Conservation (phyloP, 1,284 basidiomycete genomes). For the Meira nashicola region DNA sequence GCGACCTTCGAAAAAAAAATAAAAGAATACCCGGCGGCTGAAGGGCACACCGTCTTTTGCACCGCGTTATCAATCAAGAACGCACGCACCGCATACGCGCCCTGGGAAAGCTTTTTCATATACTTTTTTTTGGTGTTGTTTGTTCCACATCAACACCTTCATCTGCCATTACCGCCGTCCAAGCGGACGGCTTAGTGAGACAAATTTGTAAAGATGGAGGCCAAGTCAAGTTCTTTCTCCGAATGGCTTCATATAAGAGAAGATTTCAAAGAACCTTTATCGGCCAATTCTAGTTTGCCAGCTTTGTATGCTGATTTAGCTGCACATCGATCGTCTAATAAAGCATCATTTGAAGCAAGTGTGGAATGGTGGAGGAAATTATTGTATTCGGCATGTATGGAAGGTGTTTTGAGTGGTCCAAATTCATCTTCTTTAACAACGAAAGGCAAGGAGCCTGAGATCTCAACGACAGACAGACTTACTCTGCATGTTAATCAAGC, state of each 20-base stretch:
- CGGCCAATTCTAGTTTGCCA: slow-evolving; percentile 57
- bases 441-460: slow-evolving; percentile 4
- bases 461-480: slow-evolving; percentile 58
- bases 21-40: no score
- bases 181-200: no score
- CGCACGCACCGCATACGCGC: no score
- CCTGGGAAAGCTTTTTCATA: no score
- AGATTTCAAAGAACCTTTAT: slow-evolving; percentile 19
- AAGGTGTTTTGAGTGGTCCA: slow-evolving; percentile 16
- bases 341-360: slow-evolving; percentile 72
- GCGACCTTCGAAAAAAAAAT: no score
- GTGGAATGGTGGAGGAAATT: slow-evolving; percentile 79
- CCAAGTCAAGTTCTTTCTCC: background rate
- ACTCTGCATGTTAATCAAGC: slow-evolving; percentile 62
- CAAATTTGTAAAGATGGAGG: no score
- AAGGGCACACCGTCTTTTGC: no score
- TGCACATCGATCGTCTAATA: slow-evolving; percentile 75
- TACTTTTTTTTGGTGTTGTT: no score
- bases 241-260: slow-evolving; percentile 23
- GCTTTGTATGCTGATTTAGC: slow-evolving; percentile 84
- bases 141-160: no score
- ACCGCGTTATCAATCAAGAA: no score
- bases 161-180: no score
- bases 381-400: slow-evolving; percentile 62
- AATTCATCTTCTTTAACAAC: slow-evolving; percentile 2